phyloP scores from a whole-genome alignment of 1,284 basidiomycete species.

The Tremellales sp. region DNA sequence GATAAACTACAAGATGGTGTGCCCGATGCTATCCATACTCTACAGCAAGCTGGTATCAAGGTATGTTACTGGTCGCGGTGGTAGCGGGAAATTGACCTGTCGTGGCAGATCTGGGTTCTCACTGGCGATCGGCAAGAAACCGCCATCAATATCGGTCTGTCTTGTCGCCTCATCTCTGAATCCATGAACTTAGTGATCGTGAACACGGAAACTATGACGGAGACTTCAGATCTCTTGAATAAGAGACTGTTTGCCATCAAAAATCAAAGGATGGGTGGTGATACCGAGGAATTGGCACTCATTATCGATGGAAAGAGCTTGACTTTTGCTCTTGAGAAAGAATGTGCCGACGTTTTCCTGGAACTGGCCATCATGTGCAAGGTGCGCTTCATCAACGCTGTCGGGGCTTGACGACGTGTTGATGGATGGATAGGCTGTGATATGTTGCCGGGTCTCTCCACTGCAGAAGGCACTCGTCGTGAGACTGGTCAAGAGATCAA shows the following conservation, averaged over 20 bases:
- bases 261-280: slow-evolving; percentile 82
- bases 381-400: slow-evolving; percentile 23
- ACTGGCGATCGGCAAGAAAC: slow-evolving; percentile 99
- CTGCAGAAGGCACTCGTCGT: slow-evolving; percentile 97
- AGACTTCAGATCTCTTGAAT: slow-evolving; percentile 81
- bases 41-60: slow-evolving; percentile 98
- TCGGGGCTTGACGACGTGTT: slow-evolving; percentile 1
- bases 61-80: slow-evolving; percentile 47
- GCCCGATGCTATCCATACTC: slow-evolving; percentile 93
- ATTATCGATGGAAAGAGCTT: slow-evolving; percentile 97
- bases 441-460: slow-evolving; percentile 97
- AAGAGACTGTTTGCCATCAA: slow-evolving; percentile 89
- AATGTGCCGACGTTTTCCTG: slow-evolving; percentile 80
- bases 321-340: slow-evolving; percentile 87
- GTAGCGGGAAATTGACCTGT: slow-evolving; percentile 7
- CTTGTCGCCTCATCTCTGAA: slow-evolving; percentile 92
- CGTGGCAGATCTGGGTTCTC: slow-evolving; percentile 83
- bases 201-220: slow-evolving; percentile 81
- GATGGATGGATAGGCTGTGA: slow-evolving; percentile 60
- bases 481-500: slow-evolving; percentile 96
- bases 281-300: slow-evolving; percentile 89
- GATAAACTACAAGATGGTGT: slow-evolving; percentile 99
- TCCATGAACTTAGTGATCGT: slow-evolving; percentile 97
- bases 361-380: slow-evolving; percentile 98
- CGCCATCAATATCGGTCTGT: slow-evolving; percentile 98